Evolutionary conservation across 495 filamentous ascomycete genomes (phyloP).

Genomic region (Podospora appendiculata): DNA sequence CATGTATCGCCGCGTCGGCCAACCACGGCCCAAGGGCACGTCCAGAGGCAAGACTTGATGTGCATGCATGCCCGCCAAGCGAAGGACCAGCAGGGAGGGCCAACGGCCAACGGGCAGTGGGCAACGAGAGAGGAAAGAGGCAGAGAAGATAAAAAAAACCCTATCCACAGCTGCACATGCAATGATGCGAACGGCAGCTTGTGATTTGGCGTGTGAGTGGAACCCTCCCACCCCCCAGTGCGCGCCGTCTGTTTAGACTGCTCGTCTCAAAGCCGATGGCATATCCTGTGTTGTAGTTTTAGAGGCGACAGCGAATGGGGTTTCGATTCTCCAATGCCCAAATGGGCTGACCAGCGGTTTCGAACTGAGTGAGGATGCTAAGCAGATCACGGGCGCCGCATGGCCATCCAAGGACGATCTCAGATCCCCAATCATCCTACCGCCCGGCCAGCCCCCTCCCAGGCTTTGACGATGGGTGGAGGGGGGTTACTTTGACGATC

Average conservation of each 20-base stretch:
- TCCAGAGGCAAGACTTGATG: background rate
- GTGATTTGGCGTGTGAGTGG: background rate
- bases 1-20: background rate
- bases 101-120: background rate
- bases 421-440: background rate
- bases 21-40: conserved; percentile 6
- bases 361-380: background rate
- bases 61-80: background rate
- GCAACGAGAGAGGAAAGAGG: background rate
- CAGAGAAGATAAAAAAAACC: background rate
- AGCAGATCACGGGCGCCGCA: conserved; percentile 3
- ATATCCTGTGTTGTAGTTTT: too few species aligned
- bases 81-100: background rate
- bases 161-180: conserved; percentile 1
- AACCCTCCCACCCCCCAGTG: background rate
- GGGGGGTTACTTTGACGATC: background rate
- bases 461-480: too few species aligned
- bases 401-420: conserved; percentile 1
- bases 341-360: background rate
- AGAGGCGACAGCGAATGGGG: too few species aligned
- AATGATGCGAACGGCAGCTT: conserved; percentile 7
- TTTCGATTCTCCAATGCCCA: background rate
- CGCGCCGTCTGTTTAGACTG: background rate
- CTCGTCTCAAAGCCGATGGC: background rate
- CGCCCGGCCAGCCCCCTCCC: too few species aligned